Evolutionary conservation across 768 basidiomycete species (phyloP).

Genomic region (Coprinellus micaceus): DNA sequence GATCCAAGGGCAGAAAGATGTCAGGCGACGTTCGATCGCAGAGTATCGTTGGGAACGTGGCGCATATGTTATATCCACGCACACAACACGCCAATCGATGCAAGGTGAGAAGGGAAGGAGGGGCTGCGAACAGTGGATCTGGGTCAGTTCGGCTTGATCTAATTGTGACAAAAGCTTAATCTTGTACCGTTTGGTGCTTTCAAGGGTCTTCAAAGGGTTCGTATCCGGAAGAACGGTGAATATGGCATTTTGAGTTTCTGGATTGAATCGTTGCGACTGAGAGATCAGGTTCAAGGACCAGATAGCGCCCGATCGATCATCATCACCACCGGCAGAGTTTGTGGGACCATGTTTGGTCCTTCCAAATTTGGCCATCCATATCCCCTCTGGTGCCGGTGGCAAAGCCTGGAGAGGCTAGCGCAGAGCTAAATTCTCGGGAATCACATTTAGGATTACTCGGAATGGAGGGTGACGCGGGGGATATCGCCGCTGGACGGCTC

Average conservation of each 20-base stretch:
- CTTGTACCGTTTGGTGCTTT: not conserved
- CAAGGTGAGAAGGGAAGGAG: not conserved
- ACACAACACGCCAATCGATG: not conserved
- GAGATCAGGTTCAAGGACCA: not conserved
- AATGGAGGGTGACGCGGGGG: no score
- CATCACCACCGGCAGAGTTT: not conserved
- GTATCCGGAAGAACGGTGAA: constrained; percentile 10
- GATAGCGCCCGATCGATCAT: not conserved
- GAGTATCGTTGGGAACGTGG: not conserved
- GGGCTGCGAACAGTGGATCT: not conserved
- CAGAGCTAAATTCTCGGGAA: not conserved
- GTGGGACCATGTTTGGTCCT: constrained; percentile 3
- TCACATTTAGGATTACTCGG: not conserved
- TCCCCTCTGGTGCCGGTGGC: not conserved
- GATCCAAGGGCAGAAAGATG: not conserved
- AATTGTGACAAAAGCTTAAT: not conserved
- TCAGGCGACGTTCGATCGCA: constrained; percentile 1
- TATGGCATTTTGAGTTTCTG: constrained; percentile 5
- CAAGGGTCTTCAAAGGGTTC: constrained; percentile 1
- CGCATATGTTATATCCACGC: constrained; percentile 3
- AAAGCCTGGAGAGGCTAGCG: not conserved
- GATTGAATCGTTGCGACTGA: no score
- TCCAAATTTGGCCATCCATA: not conserved
- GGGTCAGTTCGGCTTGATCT: not conserved
- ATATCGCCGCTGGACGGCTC: no score